Evolutionary conservation across 148 eudicot genomes (phyloP).

Genomic region (Chenopodium album): DNA sequence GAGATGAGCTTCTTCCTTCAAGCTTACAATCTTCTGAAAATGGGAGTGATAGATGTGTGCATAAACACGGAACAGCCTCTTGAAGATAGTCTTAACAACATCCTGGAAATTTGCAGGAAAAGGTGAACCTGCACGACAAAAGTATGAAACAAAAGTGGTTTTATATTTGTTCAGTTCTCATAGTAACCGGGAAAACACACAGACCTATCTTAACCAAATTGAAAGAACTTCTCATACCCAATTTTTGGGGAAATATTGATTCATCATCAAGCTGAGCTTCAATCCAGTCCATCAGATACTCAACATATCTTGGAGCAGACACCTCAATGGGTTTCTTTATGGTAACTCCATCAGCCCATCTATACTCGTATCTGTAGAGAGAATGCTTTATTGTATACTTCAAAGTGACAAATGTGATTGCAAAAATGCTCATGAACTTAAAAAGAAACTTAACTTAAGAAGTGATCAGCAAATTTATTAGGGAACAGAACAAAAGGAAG

Average conservation of each 20-base stretch:
- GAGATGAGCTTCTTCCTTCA: slow-evolving; percentile 95
- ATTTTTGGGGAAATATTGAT: slow-evolving; percentile 87
- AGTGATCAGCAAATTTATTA: background rate
- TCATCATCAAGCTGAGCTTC: slow-evolving; percentile 92
- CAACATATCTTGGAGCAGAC: slow-evolving; percentile 95
- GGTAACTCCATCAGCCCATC: slow-evolving; percentile 95
- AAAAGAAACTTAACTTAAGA: background rate
- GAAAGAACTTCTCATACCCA: slow-evolving; percentile 43
- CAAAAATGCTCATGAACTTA: background rate
- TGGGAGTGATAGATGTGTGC: slow-evolving; percentile 96
- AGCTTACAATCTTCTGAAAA: slow-evolving; percentile 95
- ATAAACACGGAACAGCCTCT: slow-evolving; percentile 92
- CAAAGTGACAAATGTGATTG: background rate
- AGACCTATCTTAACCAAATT: background rate
- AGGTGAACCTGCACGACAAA: slow-evolving; percentile 64
- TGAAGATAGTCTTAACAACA: slow-evolving; percentile 91
- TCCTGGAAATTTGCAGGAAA: slow-evolving; percentile 90
- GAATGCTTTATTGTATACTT: background rate
- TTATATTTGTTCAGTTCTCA: background rate
- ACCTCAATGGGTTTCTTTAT: slow-evolving; percentile 98
- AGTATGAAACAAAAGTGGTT: background rate
- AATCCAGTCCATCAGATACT: slow-evolving; percentile 96
- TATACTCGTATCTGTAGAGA: slow-evolving; percentile 71
- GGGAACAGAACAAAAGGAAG: background rate
- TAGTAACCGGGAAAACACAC: background rate